Percentiles rank a stretch among this genome's conserved stretches.
Conservation (phyloP, 2,329 filamentous ascomycete genomes). For the Chaetomium sp. region DNA sequence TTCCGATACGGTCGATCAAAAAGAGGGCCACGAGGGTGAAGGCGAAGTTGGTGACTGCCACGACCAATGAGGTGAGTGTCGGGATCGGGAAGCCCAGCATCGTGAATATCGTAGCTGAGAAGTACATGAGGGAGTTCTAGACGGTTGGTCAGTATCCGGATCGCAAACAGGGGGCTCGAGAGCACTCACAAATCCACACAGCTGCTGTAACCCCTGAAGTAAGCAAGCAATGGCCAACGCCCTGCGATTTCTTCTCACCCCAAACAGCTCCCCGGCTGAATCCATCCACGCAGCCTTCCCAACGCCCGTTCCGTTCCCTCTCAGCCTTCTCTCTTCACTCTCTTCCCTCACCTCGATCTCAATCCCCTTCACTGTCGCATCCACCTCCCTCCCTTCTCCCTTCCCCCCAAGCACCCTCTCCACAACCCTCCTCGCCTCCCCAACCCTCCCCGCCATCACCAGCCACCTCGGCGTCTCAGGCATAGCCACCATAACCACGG, state of each 20-base stretch:
- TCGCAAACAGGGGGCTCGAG: neutral
- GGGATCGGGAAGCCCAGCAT: constrained; percentile 77
- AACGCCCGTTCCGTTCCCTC: constrained; percentile 41
- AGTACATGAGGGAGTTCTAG: constrained; percentile 92
- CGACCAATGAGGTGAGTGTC: constrained; percentile 74
- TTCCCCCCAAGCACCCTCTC: constrained; percentile 60
- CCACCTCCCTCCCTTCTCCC: constrained; percentile 44
- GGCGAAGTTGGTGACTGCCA: constrained; percentile 80
- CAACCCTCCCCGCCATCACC: constrained; percentile 65
- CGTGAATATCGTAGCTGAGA: constrained; percentile 78
- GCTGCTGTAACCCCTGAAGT: constrained; percentile 83
- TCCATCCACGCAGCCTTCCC: constrained; percentile 45
- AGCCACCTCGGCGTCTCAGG: constrained; percentile 91
- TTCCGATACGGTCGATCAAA: constrained; percentile 77
- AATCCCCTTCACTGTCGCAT: constrained; percentile 63
- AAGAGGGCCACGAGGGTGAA: constrained; percentile 76
- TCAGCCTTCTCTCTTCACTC: constrained; percentile 53
- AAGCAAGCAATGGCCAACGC: constrained; percentile 84
- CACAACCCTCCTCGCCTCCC: constrained; percentile 67
- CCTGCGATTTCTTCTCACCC: constrained; percentile 65
- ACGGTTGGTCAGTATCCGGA: constrained; percentile 14
- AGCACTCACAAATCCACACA: constrained; percentile 73
- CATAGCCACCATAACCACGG: constrained; percentile 67
- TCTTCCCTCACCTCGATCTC: constrained; percentile 72
- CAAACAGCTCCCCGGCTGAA: constrained; percentile 57